phyloP scores from a whole-genome alignment of 2,329 filamentous ascomycete species.

The Colletotrichum cordylinicola region DNA sequence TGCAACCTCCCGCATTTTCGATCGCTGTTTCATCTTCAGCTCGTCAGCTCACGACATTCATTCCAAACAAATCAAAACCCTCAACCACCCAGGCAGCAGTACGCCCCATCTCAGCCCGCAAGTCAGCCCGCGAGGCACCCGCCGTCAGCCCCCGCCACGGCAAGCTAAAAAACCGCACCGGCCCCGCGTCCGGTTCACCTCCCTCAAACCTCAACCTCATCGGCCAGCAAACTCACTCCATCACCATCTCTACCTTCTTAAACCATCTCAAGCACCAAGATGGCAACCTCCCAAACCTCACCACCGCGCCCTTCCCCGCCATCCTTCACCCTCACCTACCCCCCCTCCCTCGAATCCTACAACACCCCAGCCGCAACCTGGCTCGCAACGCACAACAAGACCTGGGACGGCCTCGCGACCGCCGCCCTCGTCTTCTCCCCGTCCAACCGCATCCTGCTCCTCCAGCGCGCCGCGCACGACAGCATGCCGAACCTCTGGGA shows the following conservation, averaged over 20 bases:
- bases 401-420: conserved; percentile 33
- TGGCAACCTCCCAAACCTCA: neutral
- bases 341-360: conserved; percentile 22
- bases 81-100: neutral
- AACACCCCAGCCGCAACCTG: conserved; percentile 22
- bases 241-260: no score
- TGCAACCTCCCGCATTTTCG: neutral
- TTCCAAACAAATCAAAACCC: neutral
- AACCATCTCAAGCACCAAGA: neutral
- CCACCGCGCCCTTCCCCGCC: neutral
- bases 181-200: neutral
- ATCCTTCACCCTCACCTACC: conserved; percentile 19
- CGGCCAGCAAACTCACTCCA: fast-evolving
- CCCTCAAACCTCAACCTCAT: neutral
- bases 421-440: conserved; percentile 41
- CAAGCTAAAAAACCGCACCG: neutral
- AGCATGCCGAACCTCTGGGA: conserved; percentile 54
- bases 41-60: neutral
- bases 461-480: conserved; percentile 51
- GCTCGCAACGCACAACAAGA: conserved; percentile 15
- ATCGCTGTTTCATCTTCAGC: neutral
- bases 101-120: neutral
- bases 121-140: neutral
- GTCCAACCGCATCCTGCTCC: conserved; percentile 43
- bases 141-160: neutral